Evolutionary conservation across 106 monocot species (phyloP), one percentile per base, ranked within the genome.

Genomic region (Allium cepa): DNA sequence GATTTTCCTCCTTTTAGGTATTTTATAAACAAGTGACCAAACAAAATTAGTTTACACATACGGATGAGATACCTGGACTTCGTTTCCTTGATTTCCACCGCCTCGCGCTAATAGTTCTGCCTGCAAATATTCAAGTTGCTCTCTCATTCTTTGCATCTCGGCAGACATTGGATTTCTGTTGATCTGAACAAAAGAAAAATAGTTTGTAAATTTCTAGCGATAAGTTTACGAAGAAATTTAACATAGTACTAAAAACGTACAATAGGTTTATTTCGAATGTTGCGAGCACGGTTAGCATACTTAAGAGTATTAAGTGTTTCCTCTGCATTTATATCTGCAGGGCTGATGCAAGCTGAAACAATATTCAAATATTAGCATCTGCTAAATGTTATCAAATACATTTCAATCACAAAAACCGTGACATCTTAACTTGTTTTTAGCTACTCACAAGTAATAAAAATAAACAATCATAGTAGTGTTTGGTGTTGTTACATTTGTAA

Each of bases 241-340:
- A 36, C 28, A 45, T 8, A 36, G 36, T 36, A n/a, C 12, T 11
- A 12, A 14, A 13, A 62, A 82, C 92, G 76, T 57, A 99, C 97
- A 72, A 99, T 73, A 49, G 89, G 97, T 56, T 99, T 99, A 71
- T 99, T 99, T 70, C 83, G 97, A 67, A 99, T 99, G 78, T 99
- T 99, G 67, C 97, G 84, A 78, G 97, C 97, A 50, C 97, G 89
- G 69, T 99, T 99, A 59, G 97, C 97, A 87, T 99, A 99, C 79
- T 99, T 99, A 58, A 99, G 74, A 12, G 97, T 99, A 74, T 99
- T 99, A 14, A 92, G 82, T 50, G 97, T 92, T 80, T 99, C 97
- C 75, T 99, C 97, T 48, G 80, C 92, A 75, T 99, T 99, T 60
- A 99, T 92, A 71, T 99, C 97, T 77, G 97, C 97, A 52, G 97